Evolutionary conservation across 176 grass and related monocot genomes (phyloP).

Genomic region (Tillandsia fasciculata): DNA sequence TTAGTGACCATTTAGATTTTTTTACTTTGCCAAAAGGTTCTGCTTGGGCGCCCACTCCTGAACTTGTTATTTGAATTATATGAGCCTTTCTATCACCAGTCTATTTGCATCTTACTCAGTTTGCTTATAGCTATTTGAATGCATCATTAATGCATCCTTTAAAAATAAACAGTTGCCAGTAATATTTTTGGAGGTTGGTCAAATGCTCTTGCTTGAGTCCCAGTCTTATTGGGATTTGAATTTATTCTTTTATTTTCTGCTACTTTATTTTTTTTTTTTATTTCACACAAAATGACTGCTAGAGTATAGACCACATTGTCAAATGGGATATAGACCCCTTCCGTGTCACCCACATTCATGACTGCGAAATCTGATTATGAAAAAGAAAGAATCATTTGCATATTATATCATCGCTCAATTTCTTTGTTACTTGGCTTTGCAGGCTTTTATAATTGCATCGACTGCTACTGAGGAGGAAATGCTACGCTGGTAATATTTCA

Average conservation of each 20-base stretch:
- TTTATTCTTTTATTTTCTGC: not conserved
- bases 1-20: not conserved
- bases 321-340: not conserved
- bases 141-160: not conserved
- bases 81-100: not conserved
- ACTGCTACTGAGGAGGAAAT: constrained; percentile 97
- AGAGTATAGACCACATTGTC: not conserved
- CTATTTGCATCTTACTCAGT: not conserved
- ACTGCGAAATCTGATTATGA: not conserved
- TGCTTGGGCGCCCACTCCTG: not conserved
- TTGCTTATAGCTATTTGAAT: not conserved
- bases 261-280: not conserved
- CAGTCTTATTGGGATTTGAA: not conserved
- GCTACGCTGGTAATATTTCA: constrained; percentile 64
- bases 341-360: not conserved
- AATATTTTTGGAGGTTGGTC: too few species aligned
- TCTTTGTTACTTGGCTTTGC: constrained; percentile 13
- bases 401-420: not conserved
- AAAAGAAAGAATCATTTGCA: not conserved
- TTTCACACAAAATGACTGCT: not conserved
- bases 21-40: not conserved
- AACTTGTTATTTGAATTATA: not conserved
- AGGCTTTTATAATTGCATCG: constrained; percentile 98
- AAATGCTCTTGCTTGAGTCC: too few species aligned
- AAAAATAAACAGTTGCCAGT: too few species aligned